These are phyloP conservation scores for Xylariaceae sp. DNA, from an alignment of 2,329 filamentous ascomycete genomes.

Conservation along the genomic window DNA sequence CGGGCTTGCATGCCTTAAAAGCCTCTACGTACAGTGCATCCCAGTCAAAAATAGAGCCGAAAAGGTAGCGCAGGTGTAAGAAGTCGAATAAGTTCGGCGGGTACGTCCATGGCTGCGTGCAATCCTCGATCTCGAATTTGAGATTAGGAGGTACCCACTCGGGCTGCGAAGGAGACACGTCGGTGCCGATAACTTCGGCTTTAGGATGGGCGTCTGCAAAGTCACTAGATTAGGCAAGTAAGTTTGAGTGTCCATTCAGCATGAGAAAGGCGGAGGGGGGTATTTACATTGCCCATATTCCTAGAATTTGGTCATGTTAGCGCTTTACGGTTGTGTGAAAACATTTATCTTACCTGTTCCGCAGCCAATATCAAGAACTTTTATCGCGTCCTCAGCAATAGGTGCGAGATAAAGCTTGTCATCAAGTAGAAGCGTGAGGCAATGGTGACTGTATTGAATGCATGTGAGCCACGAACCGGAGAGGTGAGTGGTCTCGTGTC, in stretches of 20 bases:
- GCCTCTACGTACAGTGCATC: slow-evolving; percentile 56
- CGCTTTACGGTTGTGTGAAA: too few species aligned
- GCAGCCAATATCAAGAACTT: slow-evolving; percentile 46
- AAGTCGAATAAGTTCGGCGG: slow-evolving; percentile 53
- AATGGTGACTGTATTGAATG: slow-evolving; percentile 38
- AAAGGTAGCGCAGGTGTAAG: slow-evolving; percentile 62
- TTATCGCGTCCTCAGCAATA: slow-evolving; percentile 39
- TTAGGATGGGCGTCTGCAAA: slow-evolving; percentile 52
- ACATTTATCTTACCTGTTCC: slow-evolving; percentile 47
- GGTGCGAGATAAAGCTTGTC: slow-evolving; percentile 44
- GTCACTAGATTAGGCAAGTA: slow-evolving; percentile 48
- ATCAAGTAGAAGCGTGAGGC: slow-evolving; percentile 38
- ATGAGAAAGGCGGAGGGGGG: too few species aligned
- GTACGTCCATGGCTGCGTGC: slow-evolving; percentile 57
- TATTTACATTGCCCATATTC: slow-evolving; percentile 46
- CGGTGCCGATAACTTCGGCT: slow-evolving; percentile 58
- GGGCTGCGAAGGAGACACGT: slow-evolving; percentile 66
- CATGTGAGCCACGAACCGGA: slow-evolving; percentile 4
- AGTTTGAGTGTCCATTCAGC: too few species aligned
- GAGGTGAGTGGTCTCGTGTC: too few species aligned
- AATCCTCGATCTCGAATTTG: slow-evolving; percentile 68
- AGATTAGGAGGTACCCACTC: slow-evolving; percentile 65
- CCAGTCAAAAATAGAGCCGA: slow-evolving; percentile 61
- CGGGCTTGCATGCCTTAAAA: slow-evolving; percentile 58
- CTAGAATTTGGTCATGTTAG: slow-evolving; percentile 24